Conservation (phyloP, 2,329 filamentous ascomycete genomes). For the Ascochyta rabiei region DNA sequence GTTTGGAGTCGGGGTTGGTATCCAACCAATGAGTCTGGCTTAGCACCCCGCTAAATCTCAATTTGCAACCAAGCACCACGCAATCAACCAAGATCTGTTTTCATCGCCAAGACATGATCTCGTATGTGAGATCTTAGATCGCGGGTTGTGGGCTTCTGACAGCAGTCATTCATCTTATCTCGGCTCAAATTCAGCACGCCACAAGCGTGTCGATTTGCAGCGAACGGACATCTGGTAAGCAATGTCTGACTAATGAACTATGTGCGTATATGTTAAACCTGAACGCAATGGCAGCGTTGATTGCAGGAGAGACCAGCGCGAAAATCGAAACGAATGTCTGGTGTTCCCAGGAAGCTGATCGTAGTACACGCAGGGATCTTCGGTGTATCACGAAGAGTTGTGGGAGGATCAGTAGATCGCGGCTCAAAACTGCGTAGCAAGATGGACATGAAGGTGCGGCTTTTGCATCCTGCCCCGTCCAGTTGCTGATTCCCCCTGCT, state of each 20-base stretch:
- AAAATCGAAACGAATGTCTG: neutral
- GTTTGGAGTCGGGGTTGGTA: neutral
- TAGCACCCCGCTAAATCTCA: neutral
- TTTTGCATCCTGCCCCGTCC: neutral
- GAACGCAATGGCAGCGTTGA: neutral
- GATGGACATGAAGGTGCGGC: neutral
- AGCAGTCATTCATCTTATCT: neutral
- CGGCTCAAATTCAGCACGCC: neutral
- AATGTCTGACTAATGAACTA: neutral
- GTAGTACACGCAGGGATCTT: neutral
- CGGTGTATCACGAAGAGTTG: neutral
- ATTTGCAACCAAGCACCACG: neutral
- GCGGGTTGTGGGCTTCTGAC: neutral
- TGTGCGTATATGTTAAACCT: neutral
- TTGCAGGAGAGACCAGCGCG: neutral
- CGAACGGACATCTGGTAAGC: neutral
- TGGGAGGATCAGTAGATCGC: neutral
- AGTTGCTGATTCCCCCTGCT: neutral
- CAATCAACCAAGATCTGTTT: slow-evolving; percentile 2
- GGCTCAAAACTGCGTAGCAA: neutral
- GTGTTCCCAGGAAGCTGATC: neutral
- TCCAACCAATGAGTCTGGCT: neutral
- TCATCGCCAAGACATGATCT: slow-evolving; percentile 12
- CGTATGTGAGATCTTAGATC: slow-evolving; percentile 8
- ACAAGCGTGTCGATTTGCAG: neutral